These are phyloP conservation scores for Fragilaria radians DNA, from an alignment of 108 stramenopile genomes.

Conservation along the genomic window DNA sequence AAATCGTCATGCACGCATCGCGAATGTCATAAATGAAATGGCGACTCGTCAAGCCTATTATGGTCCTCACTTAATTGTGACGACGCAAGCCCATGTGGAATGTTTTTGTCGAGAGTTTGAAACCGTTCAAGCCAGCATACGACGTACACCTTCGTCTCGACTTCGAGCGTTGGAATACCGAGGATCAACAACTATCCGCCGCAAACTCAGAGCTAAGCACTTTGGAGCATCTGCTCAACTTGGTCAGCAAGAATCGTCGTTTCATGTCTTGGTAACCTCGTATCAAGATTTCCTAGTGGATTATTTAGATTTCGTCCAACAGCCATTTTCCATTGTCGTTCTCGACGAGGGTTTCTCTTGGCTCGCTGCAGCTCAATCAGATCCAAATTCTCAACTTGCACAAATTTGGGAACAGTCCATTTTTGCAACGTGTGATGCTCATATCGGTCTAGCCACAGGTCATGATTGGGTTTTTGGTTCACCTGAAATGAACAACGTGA, in stretches of 20 bases:
- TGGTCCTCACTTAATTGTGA: constrained; percentile 77
- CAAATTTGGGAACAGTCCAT: constrained; percentile 59
- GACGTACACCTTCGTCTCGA: constrained; percentile 5
- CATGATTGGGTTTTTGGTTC: constrained; percentile 48
- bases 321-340: constrained; percentile 66
- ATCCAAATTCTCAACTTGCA: constrained; percentile 53
- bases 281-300: constrained; percentile 63
- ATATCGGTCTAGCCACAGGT: constrained; percentile 53
- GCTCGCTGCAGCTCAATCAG: constrained; percentile 65
- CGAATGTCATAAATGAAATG: constrained; percentile 49
- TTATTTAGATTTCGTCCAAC: constrained; percentile 72
- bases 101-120: constrained; percentile 57
- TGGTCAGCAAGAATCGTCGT: constrained; percentile 59
- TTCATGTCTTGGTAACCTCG: constrained; percentile 71
- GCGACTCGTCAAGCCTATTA: constrained; percentile 28
- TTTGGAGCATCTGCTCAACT: constrained; percentile 36
- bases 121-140: constrained; percentile 5
- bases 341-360: constrained; percentile 75
- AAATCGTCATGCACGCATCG: constrained; percentile 48
- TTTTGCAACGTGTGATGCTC: constrained; percentile 55
- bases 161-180: constrained; percentile 49
- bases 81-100: constrained; percentile 44
- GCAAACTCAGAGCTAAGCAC: constrained; percentile 44
- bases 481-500: constrained; percentile 31
- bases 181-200: constrained; percentile 38